Base-by-base conservation (phyloP, 345 rosid species). In the Eucalyptus regnans region DNA sequence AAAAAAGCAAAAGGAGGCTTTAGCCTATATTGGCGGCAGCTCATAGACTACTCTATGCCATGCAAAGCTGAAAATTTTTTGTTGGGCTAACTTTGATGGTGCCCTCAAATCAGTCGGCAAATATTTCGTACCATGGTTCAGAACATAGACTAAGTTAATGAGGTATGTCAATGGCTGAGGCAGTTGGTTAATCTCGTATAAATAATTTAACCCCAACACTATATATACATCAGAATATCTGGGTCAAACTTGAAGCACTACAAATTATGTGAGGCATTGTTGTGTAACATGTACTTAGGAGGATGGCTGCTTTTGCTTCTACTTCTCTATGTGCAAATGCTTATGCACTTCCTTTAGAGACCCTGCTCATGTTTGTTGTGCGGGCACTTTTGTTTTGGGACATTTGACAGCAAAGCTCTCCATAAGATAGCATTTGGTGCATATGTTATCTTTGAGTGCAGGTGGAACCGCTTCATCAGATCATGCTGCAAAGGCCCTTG, bases 401-500 rank as follows among this genome's bases (percentile, higher is more conserved):
- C 4, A 62, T 29, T 84, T n/a, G 86, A 84, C 49, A 20, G 52
- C 86, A 43, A 43, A 84, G n/a, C 49, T 43, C 51, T 84, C 50
- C 12, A 18, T 33, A 25, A 6, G 86, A 62, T 29, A 62, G 71
- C 9, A 62, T 0, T 2, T 62, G 71, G 33, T 62, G 71, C 54
- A 41, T 51, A 41, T 87, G 20, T 50, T 4, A 25, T 25, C 18
- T 50, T 7, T 7, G 31, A 68, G 10, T 1, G 0, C 79, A 96
- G 99, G 99, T 88, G 99, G 99, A 90, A 96, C 96, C 83, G 95
- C 99, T 29, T 97, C 99, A 86, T 97, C 99, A 50, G 99, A 96
- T 93, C 95, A 94, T 80, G 99, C 96, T 81, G 94, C 97, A 90
- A 96, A 96, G 94, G 98, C 99, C 90, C 93, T 96, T 9, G 62